These are phyloP conservation scores for Entomortierella lignicola DNA, from an alignment of 192 early-diverging fungal species.

Conservation along the genomic window DNA sequence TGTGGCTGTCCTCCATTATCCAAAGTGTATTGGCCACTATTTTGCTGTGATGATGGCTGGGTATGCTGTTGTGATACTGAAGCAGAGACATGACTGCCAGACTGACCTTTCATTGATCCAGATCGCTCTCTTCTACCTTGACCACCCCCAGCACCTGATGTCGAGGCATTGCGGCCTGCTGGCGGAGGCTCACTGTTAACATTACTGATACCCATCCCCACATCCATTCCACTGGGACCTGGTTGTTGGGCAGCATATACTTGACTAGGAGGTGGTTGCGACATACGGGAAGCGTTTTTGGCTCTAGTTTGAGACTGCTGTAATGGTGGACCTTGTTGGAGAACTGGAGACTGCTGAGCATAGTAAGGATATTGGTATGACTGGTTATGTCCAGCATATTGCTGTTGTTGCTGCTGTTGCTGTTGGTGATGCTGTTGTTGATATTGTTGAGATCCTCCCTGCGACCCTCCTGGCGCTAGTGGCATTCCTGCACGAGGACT, in stretches of 20 bases:
- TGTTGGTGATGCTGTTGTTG: constrained; percentile 8
- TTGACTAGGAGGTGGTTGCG: not conserved
- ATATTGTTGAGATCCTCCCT: constrained; percentile 3
- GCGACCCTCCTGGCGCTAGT: not conserved
- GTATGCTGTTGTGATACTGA: constrained; percentile 7
- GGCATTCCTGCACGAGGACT: not conserved
- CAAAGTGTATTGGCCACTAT: constrained; percentile 1
- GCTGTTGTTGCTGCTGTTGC: constrained; percentile 19
- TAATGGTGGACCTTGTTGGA: constrained; percentile 1
- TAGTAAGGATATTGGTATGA: not conserved
- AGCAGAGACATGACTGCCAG: not conserved
- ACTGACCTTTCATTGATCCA: constrained; percentile 7
- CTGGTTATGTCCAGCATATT: constrained; percentile 8
- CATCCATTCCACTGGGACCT: constrained; percentile 13
- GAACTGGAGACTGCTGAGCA: not conserved
- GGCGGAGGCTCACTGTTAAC: not conserved
- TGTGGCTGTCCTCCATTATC: constrained; percentile 11
- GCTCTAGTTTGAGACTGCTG: constrained; percentile 1
- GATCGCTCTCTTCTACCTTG: constrained; percentile 24
- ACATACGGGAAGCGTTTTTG: not conserved
- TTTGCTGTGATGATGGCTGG: constrained; percentile 14
- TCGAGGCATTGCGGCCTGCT: not conserved
- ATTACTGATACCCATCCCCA: not conserved
- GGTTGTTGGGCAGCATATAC: constrained; percentile 10
- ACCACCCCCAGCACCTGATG: not conserved